Evolutionary conservation across 805 yeast species (phyloP).

Genomic region (Metschnikowia peoriensis): DNA sequence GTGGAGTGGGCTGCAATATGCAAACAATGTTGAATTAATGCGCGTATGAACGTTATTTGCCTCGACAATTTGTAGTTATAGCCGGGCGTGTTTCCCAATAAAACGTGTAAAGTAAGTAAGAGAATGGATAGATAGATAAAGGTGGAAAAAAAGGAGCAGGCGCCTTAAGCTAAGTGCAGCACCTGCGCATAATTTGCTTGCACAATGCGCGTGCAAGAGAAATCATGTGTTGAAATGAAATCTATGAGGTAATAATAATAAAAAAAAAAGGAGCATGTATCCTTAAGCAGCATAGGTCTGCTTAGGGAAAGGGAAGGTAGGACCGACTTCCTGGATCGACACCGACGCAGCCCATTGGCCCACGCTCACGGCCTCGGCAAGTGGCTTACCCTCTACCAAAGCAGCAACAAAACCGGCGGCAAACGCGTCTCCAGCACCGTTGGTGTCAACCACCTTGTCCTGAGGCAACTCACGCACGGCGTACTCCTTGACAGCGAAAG

Average conservation of each 20-base stretch:
- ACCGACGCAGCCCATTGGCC: constrained; percentile 97
- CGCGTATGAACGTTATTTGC: constrained; percentile 5
- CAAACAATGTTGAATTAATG: constrained; percentile 20
- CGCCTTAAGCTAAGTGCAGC: background rate
- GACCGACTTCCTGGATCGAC: constrained; percentile 92
- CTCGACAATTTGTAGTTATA: no score
- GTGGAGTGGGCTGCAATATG: constrained; percentile 1
- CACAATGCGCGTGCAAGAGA: background rate
- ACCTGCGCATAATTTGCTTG: background rate
- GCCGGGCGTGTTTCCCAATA: background rate
- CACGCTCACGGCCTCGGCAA: constrained; percentile 63
- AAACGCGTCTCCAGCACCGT: constrained; percentile 99
- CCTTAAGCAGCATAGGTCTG: constrained; percentile 39
- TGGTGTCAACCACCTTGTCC: constrained; percentile 79
- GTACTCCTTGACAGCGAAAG: constrained; percentile 49
- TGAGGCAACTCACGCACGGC: constrained; percentile 71
- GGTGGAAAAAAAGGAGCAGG: background rate
- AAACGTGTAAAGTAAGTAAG: background rate
- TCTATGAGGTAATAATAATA: no score
- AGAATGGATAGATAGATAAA: background rate
- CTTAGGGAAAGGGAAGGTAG: constrained; percentile 85
- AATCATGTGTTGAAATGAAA: constrained; percentile 18
- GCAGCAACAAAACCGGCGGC: constrained; percentile 96
- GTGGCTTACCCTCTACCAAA: constrained; percentile 66
- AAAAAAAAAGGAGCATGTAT: no score